Base-by-base conservation (phyloP, 1,139 yeast genomes). In the Arxiozyma slooffiae region DNA sequence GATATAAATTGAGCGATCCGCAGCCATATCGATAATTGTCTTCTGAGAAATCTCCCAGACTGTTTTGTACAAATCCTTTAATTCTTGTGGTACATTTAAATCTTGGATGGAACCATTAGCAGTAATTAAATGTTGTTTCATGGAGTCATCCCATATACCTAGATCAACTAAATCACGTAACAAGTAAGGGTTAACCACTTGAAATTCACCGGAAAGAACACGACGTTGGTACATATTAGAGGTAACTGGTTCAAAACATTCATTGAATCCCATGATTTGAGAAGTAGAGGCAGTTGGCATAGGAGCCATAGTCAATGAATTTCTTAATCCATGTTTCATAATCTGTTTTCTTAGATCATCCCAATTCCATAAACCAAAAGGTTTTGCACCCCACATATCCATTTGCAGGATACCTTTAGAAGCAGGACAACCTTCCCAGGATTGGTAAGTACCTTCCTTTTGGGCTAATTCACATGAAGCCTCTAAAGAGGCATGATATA, bases 201-300 rank as follows among this genome's bases (percentile, higher is more conserved):
- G 95, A 73, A 82, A 87, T 66, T 87, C 96, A 44, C 96, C 96
- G 22, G 95, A 85, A 48, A 85, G 73, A 8, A 86, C 95, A 62
- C 96, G 79, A 66, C 96, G 81, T 44, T 88, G 78, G 69, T 85
- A 87, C 57, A 88, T 81, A 69, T 88, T 87, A 41, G 95, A 85
- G 22, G 96, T 86, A 67, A 83, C 81, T 14, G 96, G 96, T 69
- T 87, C 96, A 69, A 87, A 88, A 66, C 95, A 88, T 69, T 87
- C 96, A 63, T 84, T 87, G 72, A 78, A 83, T 37, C 96, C 96
- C 57, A 87, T 72, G 50, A 87, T 87, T 69, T 87, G 95, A 6
- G 96, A 88, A 0, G 96, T 87, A 2, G 95, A 86, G 0, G 96
- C 96, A n/a, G 96, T 87, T 18, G 96, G 96, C 96, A 87, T 87